Conservation (phyloP, 495 filamentous ascomycete genomes). For the Penicillium bialowiezense region DNA sequence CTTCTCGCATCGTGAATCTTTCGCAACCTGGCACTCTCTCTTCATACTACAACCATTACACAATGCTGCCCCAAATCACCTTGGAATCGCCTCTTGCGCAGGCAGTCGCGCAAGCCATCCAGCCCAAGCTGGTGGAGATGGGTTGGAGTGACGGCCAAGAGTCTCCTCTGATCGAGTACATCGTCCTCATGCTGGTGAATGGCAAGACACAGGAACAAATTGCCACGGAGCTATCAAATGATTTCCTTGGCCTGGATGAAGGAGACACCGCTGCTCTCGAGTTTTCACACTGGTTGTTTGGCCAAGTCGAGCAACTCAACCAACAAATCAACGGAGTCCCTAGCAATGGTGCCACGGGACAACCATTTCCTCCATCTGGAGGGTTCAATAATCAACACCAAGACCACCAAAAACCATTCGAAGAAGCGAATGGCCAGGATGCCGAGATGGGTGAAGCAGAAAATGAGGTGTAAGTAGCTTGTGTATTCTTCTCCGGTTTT, state of each 20-base stretch:
- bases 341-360: slow-evolving; percentile 18
- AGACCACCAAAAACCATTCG: not conserved
- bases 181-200: slow-evolving; percentile 93
- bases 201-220: slow-evolving; percentile 89
- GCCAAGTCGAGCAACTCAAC: slow-evolving; percentile 69
- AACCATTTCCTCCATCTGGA: slow-evolving; percentile 35
- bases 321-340: slow-evolving; percentile 54
- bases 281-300: slow-evolving; percentile 89
- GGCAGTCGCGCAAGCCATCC: slow-evolving; percentile 73
- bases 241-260: slow-evolving; percentile 77
- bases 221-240: slow-evolving; percentile 81
- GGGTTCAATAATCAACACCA: slow-evolving; percentile 27
- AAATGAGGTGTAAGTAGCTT: slow-evolving; percentile 66
- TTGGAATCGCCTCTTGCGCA: slow-evolving; percentile 63
- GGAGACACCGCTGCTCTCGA: slow-evolving; percentile 79
- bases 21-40: not conserved
- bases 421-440: slow-evolving; percentile 44
- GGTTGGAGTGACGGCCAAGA: slow-evolving; percentile 86
- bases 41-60: not conserved
- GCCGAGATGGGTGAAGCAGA: slow-evolving; percentile 67
- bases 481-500: not conserved
- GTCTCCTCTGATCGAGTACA: slow-evolving; percentile 87
- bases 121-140: slow-evolving; percentile 92
- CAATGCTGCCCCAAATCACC: slow-evolving; percentile 22
- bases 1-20: slow-evolving; percentile 2